Percentiles rank a stretch among this genome's conserved stretches.
phyloP scores from a whole-genome alignment of 345 rosid genomes.

The Rhodomyrtus tomentosa region DNA sequence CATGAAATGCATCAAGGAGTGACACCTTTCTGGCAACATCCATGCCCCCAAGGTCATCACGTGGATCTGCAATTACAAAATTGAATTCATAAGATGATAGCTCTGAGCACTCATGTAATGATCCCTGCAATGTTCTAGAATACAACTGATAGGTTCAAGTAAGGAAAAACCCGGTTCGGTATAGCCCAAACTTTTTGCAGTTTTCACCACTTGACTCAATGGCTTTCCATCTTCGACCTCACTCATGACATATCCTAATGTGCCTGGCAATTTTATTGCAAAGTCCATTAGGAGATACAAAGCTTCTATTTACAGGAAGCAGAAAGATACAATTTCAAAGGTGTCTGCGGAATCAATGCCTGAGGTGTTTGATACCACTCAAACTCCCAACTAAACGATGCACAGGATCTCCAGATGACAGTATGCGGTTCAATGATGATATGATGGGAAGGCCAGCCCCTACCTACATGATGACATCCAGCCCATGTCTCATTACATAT shows the following conservation, averaged over 20 bases:
- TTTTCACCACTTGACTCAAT: conserved; percentile 75
- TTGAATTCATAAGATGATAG: not conserved
- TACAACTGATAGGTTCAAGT: conserved; percentile 1
- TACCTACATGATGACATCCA: conserved; percentile 23
- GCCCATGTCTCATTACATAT: not conserved
- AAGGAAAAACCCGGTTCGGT: conserved; percentile 80
- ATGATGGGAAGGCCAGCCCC: conserved; percentile 98
- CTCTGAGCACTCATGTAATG: not conserved
- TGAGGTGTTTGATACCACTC: conserved; percentile 43
- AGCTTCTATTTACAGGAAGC: not conserved
- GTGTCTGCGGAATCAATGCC: not conserved
- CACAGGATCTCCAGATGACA: conserved; percentile 76
- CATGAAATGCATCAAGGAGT: not conserved
- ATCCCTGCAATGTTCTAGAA: not conserved
- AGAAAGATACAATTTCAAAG: not conserved
- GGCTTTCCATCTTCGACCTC: conserved; percentile 87
- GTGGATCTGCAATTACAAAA: conserved; percentile 57
- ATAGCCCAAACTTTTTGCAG: conserved; percentile 81
- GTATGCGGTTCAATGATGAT: conserved; percentile 62
- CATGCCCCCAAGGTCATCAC: conserved; percentile 94
- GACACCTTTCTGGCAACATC: conserved; percentile 95
- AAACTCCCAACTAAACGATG: conserved; percentile 64
- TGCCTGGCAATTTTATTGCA: conserved; percentile 26
- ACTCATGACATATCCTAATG: conserved; percentile 94
- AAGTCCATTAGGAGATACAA: not conserved